Conservation (phyloP, 2,329 filamentous ascomycete species). For the Monosporascus sp. region DNA sequence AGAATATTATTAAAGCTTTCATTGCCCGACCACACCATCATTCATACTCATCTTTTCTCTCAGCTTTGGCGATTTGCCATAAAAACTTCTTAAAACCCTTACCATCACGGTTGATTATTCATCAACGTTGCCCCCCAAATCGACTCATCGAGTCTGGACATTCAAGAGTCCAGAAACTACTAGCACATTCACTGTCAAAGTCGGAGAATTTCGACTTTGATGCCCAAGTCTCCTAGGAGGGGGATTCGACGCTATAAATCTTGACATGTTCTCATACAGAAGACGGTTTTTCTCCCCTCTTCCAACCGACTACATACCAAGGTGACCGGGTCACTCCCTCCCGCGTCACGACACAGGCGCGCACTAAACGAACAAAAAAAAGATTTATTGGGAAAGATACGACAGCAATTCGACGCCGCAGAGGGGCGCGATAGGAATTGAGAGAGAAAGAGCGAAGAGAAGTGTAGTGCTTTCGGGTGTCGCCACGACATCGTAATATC, state of each 20-base stretch:
- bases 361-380: slow-evolving; percentile 19
- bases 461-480: slow-evolving; percentile 19
- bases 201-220: slow-evolving; percentile 32
- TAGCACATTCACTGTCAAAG: slow-evolving; percentile 27
- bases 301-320: slow-evolving; percentile 56
- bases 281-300: slow-evolving; percentile 48
- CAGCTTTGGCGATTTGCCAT: slow-evolving; percentile 25
- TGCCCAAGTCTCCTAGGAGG: slow-evolving; percentile 27
- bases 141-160: slow-evolving; percentile 26
- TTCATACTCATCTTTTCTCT: slow-evolving; percentile 12
- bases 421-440: slow-evolving; percentile 9
- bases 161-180: slow-evolving; percentile 33
- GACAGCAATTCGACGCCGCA: slow-evolving; percentile 8
- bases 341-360: slow-evolving; percentile 43
- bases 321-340: slow-evolving; percentile 49
- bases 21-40: slow-evolving; percentile 17
- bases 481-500: slow-evolving; percentile 28
- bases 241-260: slow-evolving; percentile 32
- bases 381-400: slow-evolving; percentile 8
- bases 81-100: slow-evolving; percentile 15
- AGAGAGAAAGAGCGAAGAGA: slow-evolving; percentile 1
- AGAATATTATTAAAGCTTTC: slow-evolving; percentile 20
- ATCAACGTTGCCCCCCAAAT: slow-evolving; percentile 5
- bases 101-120: neutral
- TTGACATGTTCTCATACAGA: slow-evolving; percentile 54